phyloP scores from a whole-genome alignment of 345 rosid species.

The Turnera subulata region DNA sequence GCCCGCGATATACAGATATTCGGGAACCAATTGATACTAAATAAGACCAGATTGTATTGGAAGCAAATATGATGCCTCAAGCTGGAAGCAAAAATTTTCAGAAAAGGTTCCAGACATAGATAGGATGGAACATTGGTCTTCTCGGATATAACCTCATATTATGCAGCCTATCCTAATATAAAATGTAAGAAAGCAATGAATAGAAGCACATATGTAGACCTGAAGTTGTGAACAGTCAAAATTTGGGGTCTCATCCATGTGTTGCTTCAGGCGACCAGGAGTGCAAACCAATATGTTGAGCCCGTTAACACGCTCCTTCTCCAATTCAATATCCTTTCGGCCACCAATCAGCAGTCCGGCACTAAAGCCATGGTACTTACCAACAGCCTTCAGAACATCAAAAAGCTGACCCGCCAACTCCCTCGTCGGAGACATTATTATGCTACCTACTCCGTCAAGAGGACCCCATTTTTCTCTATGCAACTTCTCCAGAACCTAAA shows the following conservation, averaged over 20 bases:
- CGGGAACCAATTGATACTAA: no score
- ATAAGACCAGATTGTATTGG: no score
- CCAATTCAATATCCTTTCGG: conserved; percentile 69
- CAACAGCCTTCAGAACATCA: conserved; percentile 65
- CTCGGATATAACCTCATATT: no score
- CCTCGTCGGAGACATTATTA: conserved; percentile 87
- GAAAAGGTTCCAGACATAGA: no score
- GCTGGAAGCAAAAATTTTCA: no score
- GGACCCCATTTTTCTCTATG: conserved; percentile 81
- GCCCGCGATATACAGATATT: no score
- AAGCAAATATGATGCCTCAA: no score
- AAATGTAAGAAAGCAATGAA: neutral
- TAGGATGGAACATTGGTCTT: no score
- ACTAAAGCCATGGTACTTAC: conserved; percentile 74
- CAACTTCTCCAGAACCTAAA: conserved; percentile 74
- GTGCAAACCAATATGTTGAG: conserved; percentile 87
- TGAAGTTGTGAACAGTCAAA: conserved; percentile 89
- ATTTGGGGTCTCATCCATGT: conserved; percentile 94
- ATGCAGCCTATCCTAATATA: no score
- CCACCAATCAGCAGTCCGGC: conserved; percentile 93
- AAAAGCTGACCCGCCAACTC: conserved; percentile 85
- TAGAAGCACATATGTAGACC: conserved; percentile 37
- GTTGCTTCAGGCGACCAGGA: conserved; percentile 95
- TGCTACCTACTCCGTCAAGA: conserved; percentile 90
- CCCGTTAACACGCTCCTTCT: conserved; percentile 74